Evolutionary conservation across 139 green algal genomes (phyloP).

Genomic region (Yamagishiella unicocca): DNA sequence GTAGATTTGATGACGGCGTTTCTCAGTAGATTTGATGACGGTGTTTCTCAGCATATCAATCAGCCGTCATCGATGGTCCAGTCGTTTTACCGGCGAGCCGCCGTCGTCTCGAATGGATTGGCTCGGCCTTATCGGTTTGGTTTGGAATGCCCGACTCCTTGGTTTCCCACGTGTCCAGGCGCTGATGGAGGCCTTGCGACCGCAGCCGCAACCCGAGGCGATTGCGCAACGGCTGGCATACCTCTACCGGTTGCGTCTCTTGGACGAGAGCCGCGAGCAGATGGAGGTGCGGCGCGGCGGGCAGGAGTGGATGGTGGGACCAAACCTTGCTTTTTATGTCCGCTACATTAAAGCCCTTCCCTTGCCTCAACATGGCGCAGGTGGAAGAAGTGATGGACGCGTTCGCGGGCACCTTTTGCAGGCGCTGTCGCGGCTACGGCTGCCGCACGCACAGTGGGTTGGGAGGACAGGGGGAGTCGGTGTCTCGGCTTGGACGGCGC

Average conservation of each 20-base stretch:
- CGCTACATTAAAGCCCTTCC: neutral
- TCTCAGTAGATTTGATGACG: too few species aligned
- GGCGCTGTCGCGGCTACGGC: conserved; percentile 72
- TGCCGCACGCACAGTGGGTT: conserved; percentile 67
- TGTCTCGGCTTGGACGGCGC: too few species aligned
- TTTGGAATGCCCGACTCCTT: too few species aligned
- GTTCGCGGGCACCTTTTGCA: conserved; percentile 66
- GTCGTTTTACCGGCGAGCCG: too few species aligned
- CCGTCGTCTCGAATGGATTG: too few species aligned
- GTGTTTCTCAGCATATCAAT: too few species aligned
- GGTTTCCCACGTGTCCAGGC: too few species aligned
- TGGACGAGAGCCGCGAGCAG: neutral
- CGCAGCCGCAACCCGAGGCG: conserved; percentile 21
- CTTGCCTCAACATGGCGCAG: neutral
- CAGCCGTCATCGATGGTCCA: too few species aligned
- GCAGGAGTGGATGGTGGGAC: neutral
- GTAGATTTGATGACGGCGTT: too few species aligned
- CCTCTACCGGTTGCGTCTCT: neutral
- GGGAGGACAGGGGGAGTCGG: neutral
- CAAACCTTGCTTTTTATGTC: neutral
- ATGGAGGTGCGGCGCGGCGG: neutral
- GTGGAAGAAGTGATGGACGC: conserved; percentile 45
- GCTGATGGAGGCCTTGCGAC: conserved; percentile 9
- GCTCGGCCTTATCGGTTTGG: too few species aligned
- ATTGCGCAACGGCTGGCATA: conserved; percentile 41